Evolutionary conservation across 1,284 basidiomycete genomes (phyloP).

Genomic region (Spongispora temasekensis): DNA sequence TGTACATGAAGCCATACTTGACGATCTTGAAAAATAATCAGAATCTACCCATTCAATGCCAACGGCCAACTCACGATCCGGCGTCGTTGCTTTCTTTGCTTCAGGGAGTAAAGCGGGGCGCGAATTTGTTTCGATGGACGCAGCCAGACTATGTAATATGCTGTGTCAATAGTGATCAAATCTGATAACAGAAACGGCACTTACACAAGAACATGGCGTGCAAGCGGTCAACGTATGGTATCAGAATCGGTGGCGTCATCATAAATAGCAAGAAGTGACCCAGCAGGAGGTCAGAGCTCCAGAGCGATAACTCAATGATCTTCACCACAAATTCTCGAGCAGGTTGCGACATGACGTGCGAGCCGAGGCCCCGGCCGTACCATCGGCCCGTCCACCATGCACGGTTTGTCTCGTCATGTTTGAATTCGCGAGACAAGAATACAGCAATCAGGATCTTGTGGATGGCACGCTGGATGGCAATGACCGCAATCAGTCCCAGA

Average conservation of each 20-base stretch:
- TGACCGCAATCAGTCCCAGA: conserved; percentile 83
- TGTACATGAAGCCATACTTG: conserved; percentile 79
- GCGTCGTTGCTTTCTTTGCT: conserved; percentile 83
- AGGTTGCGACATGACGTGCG: conserved; percentile 86
- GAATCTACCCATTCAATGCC: too few species aligned
- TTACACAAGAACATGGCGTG: conserved; percentile 77
- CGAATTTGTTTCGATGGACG: conserved; percentile 90
- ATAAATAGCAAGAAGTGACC: conserved; percentile 73
- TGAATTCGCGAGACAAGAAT: conserved; percentile 94
- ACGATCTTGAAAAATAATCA: too few species aligned
- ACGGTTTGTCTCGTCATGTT: conserved; percentile 95
- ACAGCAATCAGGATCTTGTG: conserved; percentile 92
- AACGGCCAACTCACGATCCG: conserved; percentile 68
- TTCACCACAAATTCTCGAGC: conserved; percentile 89
- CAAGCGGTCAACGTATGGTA: conserved; percentile 75
- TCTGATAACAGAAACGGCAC: conserved; percentile 34
- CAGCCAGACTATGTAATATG: conserved; percentile 87
- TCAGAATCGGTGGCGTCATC: conserved; percentile 69
- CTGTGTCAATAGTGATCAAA: too few species aligned
- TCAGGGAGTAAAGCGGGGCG: conserved; percentile 89
- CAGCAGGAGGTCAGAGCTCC: conserved; percentile 74
- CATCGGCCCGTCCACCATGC: conserved; percentile 98
- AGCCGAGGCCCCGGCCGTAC: conserved; percentile 90
- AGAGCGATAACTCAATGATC: conserved; percentile 79
- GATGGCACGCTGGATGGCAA: conserved; percentile 86